Conservation (phyloP, 106 monocot species). For the Dendrobium nobile region DNA sequence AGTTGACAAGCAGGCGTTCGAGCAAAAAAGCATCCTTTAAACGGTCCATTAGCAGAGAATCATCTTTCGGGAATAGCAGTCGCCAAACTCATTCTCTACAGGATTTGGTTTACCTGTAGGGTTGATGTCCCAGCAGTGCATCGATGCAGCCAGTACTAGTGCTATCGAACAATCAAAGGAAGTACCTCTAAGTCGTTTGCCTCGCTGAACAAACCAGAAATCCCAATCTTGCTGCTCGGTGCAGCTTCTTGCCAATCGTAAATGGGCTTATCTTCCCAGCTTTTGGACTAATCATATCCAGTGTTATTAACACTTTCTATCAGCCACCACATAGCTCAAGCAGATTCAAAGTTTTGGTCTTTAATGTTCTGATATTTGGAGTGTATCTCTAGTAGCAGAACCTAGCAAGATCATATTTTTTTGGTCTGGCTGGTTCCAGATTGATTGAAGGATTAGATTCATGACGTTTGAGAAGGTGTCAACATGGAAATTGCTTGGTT, state of each 20-base stretch:
- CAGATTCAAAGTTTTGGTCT: constrained; percentile 30
- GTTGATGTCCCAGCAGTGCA: constrained; percentile 3
- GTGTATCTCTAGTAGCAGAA: constrained; percentile 13
- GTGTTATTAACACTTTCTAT: constrained; percentile 23
- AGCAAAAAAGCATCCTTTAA: constrained; percentile 2
- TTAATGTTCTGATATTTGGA: constrained; percentile 20
- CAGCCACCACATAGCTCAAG: constrained; percentile 19
- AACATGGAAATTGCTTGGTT: constrained; percentile 61
- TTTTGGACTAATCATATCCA: constrained; percentile 27
- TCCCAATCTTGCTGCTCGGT: constrained; percentile 19
- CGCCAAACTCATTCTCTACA: constrained; percentile 10
- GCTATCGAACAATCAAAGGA: background rate
- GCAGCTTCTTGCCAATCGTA: constrained; percentile 8
- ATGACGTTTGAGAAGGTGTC: constrained; percentile 53
- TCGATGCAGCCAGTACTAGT: background rate
- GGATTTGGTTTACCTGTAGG: constrained; percentile 7
- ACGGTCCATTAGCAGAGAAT: constrained; percentile 17
- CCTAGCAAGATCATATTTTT: constrained; percentile 40
- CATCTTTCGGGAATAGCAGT: constrained; percentile 19
- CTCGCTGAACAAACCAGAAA: constrained; percentile 29
- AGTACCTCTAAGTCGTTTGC: constrained; percentile 18
- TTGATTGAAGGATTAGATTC: constrained; percentile 39
- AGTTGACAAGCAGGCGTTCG: background rate
- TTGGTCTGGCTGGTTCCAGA: constrained; percentile 53
- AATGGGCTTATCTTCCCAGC: constrained; percentile 23